These are phyloP conservation scores for Saturnispora zaruensis DNA, from an alignment of 805 yeast genomes.

Conservation along the genomic window DNA sequence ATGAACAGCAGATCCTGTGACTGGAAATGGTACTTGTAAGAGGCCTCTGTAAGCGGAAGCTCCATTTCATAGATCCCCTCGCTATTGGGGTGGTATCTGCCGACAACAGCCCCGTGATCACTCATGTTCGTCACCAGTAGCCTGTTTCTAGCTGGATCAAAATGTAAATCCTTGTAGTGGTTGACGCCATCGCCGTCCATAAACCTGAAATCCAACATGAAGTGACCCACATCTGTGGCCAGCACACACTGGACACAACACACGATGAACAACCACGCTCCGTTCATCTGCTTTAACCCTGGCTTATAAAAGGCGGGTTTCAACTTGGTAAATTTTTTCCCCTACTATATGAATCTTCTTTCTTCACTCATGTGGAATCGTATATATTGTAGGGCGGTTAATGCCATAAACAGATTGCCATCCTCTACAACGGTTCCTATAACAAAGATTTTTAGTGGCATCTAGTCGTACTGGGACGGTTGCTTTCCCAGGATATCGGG, in stretches of 20 bases:
- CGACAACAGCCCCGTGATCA: neutral
- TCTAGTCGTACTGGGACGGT: neutral
- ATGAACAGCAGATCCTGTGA: slow-evolving; percentile 8
- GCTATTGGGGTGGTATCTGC: neutral
- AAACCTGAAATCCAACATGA: neutral
- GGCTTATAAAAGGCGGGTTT: slow-evolving; percentile 1
- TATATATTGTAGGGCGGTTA: slow-evolving; percentile 34
- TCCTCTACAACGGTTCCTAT: slow-evolving; percentile 34
- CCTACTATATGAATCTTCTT: slow-evolving; percentile 12
- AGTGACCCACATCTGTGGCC: neutral
- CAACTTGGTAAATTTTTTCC: neutral
- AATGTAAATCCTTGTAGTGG: neutral
- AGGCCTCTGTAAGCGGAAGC: neutral
- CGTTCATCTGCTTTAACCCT: neutral
- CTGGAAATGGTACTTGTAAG: slow-evolving; percentile 3
- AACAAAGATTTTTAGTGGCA: slow-evolving; percentile 14
- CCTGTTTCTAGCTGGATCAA: slow-evolving; percentile 5
- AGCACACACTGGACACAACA: neutral
- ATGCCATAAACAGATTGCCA: slow-evolving; percentile 29
- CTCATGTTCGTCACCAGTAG: neutral
- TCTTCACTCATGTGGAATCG: slow-evolving; percentile 29
- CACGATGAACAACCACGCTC: neutral
- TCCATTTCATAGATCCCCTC: neutral
- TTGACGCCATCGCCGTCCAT: neutral
- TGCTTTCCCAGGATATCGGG: neutral